These are phyloP conservation scores for Golubevia pallescens DNA, from an alignment of 1,284 basidiomycete genomes.

Conservation along the genomic window DNA sequence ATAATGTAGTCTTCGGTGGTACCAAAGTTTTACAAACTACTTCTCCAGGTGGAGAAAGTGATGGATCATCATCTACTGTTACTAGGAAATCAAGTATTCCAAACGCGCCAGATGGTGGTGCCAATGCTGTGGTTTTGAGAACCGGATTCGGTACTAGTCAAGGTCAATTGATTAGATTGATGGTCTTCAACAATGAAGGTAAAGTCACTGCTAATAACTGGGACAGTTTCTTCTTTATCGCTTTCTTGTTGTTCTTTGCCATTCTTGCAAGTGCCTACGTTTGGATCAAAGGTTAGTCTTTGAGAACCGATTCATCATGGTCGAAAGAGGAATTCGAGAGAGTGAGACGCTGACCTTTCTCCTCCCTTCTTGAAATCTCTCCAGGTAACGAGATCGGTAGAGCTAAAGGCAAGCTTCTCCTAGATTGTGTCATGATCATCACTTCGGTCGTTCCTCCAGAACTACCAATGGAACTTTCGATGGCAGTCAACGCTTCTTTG, in stretches of 20 bases:
- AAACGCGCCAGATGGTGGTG: conserved; percentile 52
- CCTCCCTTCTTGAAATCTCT: too few relatives aligned
- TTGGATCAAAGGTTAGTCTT: conserved; percentile 55
- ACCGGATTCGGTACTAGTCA: conserved; percentile 64
- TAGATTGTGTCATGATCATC: conserved; percentile 63
- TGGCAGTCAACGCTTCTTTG: conserved; percentile 63
- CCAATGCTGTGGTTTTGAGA: conserved; percentile 51
- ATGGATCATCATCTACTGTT: conserved; percentile 3
- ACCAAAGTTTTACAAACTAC: conserved; percentile 63
- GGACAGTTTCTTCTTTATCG: conserved; percentile 62
- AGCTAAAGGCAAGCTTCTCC: conserved; percentile 60
- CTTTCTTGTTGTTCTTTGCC: conserved; percentile 60
- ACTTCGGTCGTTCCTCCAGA: conserved; percentile 63
- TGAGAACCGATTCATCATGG: too few relatives aligned
- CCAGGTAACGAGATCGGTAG: conserved; percentile 47
- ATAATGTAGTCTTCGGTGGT: conserved; percentile 62
- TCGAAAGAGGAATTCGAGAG: too few relatives aligned
- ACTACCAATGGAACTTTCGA: conserved; percentile 63
- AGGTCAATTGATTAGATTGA: conserved; percentile 61
- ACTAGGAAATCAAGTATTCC: conserved; percentile 36
- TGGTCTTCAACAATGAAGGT: conserved; percentile 63
- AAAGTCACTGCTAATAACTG: conserved; percentile 60
- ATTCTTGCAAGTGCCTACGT: conserved; percentile 59
- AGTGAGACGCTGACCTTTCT: background rate
- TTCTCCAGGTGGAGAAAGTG: conserved; percentile 11